Percentiles rank a stretch among this genome's conserved stretches.
phyloP scores from a whole-genome alignment of 164 flowering plant species.

The Euptelea pleiosperma region DNA sequence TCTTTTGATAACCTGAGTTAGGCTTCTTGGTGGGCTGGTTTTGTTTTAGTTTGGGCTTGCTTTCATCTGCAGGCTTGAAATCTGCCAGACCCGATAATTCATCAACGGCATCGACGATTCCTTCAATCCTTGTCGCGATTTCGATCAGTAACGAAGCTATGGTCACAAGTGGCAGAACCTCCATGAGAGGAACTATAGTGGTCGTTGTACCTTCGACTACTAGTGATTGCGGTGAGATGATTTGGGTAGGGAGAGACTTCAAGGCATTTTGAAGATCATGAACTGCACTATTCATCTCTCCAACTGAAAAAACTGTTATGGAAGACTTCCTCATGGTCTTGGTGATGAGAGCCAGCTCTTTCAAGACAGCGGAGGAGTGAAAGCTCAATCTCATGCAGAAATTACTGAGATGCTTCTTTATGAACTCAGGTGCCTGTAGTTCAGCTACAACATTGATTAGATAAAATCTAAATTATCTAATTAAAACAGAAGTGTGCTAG shows the following conservation, averaged over 20 bases:
- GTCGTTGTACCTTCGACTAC: slow-evolving; percentile 4
- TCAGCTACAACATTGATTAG: slow-evolving; percentile 2
- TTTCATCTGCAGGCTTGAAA: slow-evolving; percentile 31
- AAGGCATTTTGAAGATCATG: slow-evolving; percentile 45
- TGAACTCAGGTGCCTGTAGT: slow-evolving; percentile 29
- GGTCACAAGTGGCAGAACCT: slow-evolving; percentile 52
- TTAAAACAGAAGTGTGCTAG: no score
- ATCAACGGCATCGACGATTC: slow-evolving; percentile 31
- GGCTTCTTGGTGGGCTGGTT: slow-evolving; percentile 17
- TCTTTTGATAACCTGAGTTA: slow-evolving; percentile 22
- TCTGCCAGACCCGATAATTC: slow-evolving; percentile 43
- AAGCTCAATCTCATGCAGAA: slow-evolving; percentile 24
- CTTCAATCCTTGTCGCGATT: slow-evolving; percentile 49
- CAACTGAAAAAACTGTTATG: slow-evolving; percentile 33
- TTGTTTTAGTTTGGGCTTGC: slow-evolving; percentile 24
- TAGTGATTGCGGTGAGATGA: slow-evolving; percentile 3
- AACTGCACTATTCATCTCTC: slow-evolving; percentile 49
- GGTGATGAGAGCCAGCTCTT: slow-evolving; percentile 40
- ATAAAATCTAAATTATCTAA: no score
- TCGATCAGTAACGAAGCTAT: slow-evolving; percentile 52
- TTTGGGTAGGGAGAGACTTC: slow-evolving; percentile 32
- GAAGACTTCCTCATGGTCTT: slow-evolving; percentile 52
- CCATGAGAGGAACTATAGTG: slow-evolving; percentile 27
- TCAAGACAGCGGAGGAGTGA: slow-evolving; percentile 37
- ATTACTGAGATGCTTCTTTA: slow-evolving; percentile 30